Evolutionary conservation across 2,329 filamentous ascomycete genomes (phyloP), one percentile per base, ranked within the genome.

Genomic region (Penicillium sp.): DNA sequence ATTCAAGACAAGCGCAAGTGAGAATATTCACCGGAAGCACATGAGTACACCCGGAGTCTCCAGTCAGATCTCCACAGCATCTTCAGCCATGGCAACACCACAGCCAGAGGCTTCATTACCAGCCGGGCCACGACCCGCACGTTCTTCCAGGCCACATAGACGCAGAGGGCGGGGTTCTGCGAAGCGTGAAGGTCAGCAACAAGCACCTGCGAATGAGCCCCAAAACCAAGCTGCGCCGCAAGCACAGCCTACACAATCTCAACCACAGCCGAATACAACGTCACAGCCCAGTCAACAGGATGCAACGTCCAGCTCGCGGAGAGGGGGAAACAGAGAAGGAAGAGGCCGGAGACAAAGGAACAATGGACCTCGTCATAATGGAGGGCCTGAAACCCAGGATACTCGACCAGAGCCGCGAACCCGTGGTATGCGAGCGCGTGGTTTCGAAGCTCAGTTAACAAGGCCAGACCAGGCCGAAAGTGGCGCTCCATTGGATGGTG

Each of bases 401-500:
- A 3, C 41, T 21, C 34, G 31, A 44, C 43, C 40, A 17, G 52
- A 44, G 46, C 19, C 32, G 7, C 53, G 50, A 31, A 51, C 56
- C 26, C 57, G 60, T n/a, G 61, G 54, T 4, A 57, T 61, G 51
- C 53, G 58, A 41, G 64, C 66, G 32, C 62, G 70, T 56, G 61
- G 63, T 9, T 75, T 75, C 57, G 69, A 69, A 21, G 71, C 70
- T 15, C 67, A 71, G 43, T 64, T 75, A 49, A 73, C 68, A 8
- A 59, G 61, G n/a, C 51, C 58, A 12, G 59, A 58, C 4, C 58
- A 60, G 38, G 44, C 49, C 26, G 45, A 54, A 17, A 57, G 53
- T 43, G 59, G 53, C 21, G 42, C 48, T 22, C 31, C n/a, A 29
- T 34, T 43, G 32, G 53, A 49, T 6, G 22, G 44, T 10, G 44